Evolutionary conservation across 768 basidiomycete species (phyloP).

Genomic region (Rhodocollybia butyracea): DNA sequence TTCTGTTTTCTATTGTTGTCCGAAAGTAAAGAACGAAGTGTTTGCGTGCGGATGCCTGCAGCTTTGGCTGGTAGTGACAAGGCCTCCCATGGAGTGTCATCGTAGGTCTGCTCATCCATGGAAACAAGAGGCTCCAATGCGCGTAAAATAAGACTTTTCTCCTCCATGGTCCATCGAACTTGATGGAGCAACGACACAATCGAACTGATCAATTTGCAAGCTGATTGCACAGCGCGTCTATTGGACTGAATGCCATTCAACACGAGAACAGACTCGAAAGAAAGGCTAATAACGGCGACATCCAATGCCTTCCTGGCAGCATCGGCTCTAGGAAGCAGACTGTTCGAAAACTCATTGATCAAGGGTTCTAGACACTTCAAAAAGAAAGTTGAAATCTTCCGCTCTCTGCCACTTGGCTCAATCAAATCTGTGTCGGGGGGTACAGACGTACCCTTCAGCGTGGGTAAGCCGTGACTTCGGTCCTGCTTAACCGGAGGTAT

Average conservation of each 20-base stretch:
- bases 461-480: no score
- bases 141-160: constrained; percentile 62
- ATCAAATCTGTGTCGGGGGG: constrained; percentile 26
- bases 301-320: constrained; percentile 68
- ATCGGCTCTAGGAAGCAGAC: constrained; percentile 51
- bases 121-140: constrained; percentile 64
- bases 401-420: constrained; percentile 56
- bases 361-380: constrained; percentile 58
- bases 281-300: constrained; percentile 58
- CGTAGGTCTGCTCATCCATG: constrained; percentile 27
- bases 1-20: constrained; percentile 10
- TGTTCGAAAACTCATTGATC: constrained; percentile 27
- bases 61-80: constrained; percentile 40
- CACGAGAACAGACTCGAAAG: constrained; percentile 64
- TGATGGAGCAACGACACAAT: constrained; percentile 37
- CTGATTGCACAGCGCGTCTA: constrained; percentile 57
- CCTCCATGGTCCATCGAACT: constrained; percentile 53
- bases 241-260: constrained; percentile 64
- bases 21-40: constrained; percentile 35
- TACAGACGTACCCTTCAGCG: no score
- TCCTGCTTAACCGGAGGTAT: constrained; percentile 35
- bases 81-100: constrained; percentile 35
- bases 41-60: constrained; percentile 64
- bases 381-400: constrained; percentile 60
- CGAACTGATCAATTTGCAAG: constrained; percentile 45